Percentiles rank a stretch among this genome's conserved stretches.
Conservation (phyloP, 2,329 filamentous ascomycete species). For the Talaromyces piceae region DNA sequence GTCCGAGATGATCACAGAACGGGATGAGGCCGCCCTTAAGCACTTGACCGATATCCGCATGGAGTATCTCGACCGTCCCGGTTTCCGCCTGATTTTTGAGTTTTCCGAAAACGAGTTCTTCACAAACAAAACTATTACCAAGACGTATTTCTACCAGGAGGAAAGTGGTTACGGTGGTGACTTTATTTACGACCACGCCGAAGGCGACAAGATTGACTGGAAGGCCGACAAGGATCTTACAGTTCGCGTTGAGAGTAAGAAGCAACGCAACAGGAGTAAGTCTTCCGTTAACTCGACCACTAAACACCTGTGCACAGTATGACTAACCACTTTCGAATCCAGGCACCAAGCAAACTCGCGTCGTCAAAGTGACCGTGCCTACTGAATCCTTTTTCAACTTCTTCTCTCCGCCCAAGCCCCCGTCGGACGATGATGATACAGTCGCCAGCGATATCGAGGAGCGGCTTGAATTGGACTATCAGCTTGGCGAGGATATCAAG, state of each 20-base stretch:
- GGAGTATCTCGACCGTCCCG: conserved; percentile 97
- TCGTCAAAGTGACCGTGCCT: conserved; percentile 98
- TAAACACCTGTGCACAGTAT: conserved; percentile 1
- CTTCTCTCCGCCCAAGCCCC: conserved; percentile 91
- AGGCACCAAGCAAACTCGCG: conserved; percentile 98
- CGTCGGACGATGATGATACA: conserved; percentile 60
- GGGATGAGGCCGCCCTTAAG: conserved; percentile 90
- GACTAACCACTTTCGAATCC: conserved; percentile 12
- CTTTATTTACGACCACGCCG: conserved; percentile 98
- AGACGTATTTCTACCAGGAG: conserved; percentile 98
- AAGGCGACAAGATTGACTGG: conserved; percentile 98
- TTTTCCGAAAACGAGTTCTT: conserved; percentile 95
- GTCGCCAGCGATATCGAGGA: conserved; percentile 89
- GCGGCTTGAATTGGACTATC: conserved; percentile 95
- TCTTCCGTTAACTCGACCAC: conserved; percentile 12
- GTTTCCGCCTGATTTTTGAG: conserved; percentile 97
- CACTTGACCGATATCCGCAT: conserved; percentile 88
- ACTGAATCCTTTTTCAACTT: conserved; percentile 99
- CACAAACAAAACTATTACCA: conserved; percentile 92
- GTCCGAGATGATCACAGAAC: conserved; percentile 97
- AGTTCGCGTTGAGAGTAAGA: conserved; percentile 94
- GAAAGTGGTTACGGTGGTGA: conserved; percentile 98
- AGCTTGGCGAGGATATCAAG: conserved; percentile 98
- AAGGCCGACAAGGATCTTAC: conserved; percentile 89
- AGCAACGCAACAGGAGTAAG: conserved; percentile 99